Evolutionary conservation across 805 yeast genomes (phyloP).

Genomic region (Candida golubevii): DNA sequence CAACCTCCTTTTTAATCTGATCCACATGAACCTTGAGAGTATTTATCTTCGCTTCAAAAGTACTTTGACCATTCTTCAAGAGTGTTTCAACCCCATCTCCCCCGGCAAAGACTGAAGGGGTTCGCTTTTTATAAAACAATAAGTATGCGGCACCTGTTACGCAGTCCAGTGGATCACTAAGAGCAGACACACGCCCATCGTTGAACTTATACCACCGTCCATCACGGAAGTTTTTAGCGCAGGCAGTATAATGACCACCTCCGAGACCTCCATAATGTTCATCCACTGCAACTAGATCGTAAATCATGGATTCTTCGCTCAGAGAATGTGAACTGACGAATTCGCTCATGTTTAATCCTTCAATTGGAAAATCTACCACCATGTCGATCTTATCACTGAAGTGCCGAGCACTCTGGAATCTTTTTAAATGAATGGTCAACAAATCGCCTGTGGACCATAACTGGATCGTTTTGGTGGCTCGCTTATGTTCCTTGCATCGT

Average conservation of each 20-base stretch:
- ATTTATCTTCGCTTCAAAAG: constrained; percentile 36
- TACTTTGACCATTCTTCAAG: constrained; percentile 43
- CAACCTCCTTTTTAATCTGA: constrained; percentile 10
- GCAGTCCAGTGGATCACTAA: constrained; percentile 54
- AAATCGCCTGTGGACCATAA: constrained; percentile 94
- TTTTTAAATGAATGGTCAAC: constrained; percentile 79
- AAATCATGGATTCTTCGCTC: constrained; percentile 37
- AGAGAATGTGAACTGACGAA: constrained; percentile 39
- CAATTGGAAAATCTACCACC: constrained; percentile 82
- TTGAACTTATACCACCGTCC: constrained; percentile 85
- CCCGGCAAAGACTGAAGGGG: constrained; percentile 19
- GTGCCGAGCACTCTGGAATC: constrained; percentile 80
- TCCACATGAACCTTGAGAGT: constrained; percentile 32
- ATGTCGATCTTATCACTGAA: constrained; percentile 88
- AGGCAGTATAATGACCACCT: constrained; percentile 96
- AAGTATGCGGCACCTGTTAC: constrained; percentile 81
- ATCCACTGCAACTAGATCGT: constrained; percentile 89
- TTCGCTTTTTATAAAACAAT: constrained; percentile 69
- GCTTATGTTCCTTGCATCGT: constrained; percentile 78
- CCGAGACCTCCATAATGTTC: constrained; percentile 96
- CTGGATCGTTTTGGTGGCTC: constrained; percentile 87
- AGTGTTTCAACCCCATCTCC: constrained; percentile 18
- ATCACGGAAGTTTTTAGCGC: constrained; percentile 74
- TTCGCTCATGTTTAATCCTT: constrained; percentile 68
- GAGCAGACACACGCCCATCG: constrained; percentile 67